Percentiles rank a stretch among this genome's conserved stretches.
These are phyloP conservation scores for Tuber magnatum DNA, from an alignment of 495 filamentous ascomycete species.

Conservation along the genomic window DNA sequence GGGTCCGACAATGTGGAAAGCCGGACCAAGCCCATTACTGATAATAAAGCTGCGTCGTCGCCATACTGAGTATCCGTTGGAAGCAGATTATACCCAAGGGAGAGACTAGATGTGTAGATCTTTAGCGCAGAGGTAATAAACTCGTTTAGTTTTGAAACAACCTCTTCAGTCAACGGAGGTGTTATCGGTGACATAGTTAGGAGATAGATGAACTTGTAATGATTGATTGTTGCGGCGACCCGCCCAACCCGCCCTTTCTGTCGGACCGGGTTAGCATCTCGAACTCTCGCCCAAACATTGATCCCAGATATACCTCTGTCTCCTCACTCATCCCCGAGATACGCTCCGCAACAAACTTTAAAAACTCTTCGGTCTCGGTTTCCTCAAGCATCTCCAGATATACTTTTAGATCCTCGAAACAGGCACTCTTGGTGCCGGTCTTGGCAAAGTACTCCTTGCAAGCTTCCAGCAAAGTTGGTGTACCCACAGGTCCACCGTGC, in stretches of 20 bases:
- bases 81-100: constrained; percentile 38
- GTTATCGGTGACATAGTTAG: constrained; percentile 44
- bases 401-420: constrained; percentile 51
- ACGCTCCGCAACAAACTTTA: constrained; percentile 41
- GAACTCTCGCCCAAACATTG: constrained; percentile 10
- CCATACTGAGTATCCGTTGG: constrained; percentile 52
- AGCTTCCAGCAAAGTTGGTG: constrained; percentile 43
- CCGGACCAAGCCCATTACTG: constrained; percentile 51
- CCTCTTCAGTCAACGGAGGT: constrained; percentile 33
- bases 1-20: constrained; percentile 39
- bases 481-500: constrained; percentile 40
- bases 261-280: constrained; percentile 29
- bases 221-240: constrained; percentile 49
- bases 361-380: constrained; percentile 42
- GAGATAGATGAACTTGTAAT: constrained; percentile 54
- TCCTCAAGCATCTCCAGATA: constrained; percentile 46
- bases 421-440: constrained; percentile 49
- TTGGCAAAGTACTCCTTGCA: constrained; percentile 49
- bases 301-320: constrained; percentile 39
- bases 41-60: constrained; percentile 53
- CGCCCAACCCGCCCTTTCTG: constrained; percentile 35
- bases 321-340: constrained; percentile 30
- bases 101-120: constrained; percentile 44
- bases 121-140: constrained; percentile 49
- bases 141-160: constrained; percentile 41